Conservation (phyloP, 768 basidiomycete genomes). For the Lepiota venenata region DNA sequence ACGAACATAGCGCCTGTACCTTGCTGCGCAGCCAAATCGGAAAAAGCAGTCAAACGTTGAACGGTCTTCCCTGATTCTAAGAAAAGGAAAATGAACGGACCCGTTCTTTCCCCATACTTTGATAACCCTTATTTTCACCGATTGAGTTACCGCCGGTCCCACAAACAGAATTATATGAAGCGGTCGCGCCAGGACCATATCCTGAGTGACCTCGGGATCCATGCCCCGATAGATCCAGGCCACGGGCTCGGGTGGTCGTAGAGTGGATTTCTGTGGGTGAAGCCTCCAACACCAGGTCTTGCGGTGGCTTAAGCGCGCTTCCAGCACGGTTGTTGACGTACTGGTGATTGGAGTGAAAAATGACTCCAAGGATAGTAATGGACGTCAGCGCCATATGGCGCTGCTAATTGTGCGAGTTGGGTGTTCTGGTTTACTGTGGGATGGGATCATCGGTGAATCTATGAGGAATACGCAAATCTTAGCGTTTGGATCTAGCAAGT, state of each 20-base stretch:
- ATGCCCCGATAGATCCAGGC: neutral
- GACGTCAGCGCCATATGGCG: neutral
- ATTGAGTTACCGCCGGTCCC: neutral
- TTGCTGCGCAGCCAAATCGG: too few relatives aligned
- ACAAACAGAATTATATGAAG: neutral
- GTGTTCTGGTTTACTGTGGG: neutral
- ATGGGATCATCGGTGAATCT: too few relatives aligned
- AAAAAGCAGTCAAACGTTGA: too few relatives aligned
- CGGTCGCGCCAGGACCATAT: neutral
- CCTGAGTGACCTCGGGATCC: neutral
- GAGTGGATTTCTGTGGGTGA: too few relatives aligned
- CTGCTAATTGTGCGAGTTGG: neutral
- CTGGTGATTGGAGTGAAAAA: too few relatives aligned
- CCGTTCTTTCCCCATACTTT: neutral
- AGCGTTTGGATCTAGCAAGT: neutral
- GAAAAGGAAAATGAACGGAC: slow-evolving; percentile 1
- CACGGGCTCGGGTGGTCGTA: neutral
- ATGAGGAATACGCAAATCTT: neutral
- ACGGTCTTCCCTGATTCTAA: neutral
- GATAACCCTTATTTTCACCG: neutral
- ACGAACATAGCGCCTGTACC: too few relatives aligned
- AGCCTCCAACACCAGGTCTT: neutral
- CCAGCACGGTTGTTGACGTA: neutral
- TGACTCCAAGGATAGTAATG: neutral
- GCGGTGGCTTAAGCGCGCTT: neutral